Base-by-base conservation (phyloP, 441 rosid species). In the Omphalea diandra region DNA sequence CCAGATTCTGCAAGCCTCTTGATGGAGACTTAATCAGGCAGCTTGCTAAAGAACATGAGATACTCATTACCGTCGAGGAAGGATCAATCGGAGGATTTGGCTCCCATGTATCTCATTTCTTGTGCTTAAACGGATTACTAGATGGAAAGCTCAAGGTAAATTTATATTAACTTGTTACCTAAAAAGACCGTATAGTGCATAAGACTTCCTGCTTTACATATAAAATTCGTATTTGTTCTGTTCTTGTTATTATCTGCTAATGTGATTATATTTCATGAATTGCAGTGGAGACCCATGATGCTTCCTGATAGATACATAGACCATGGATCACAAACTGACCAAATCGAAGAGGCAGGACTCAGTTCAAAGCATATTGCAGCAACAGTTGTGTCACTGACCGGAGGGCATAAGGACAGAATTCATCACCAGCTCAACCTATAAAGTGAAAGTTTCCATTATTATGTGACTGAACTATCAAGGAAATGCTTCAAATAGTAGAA, bases 201-300 rank as follows among this genome's bases (percentile, higher is more conserved):
- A 50, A 20, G 2, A 20, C 54, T 40, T 1, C 2, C 44, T 10
- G 44, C 44, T 3, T 11, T 14, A 7, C 5, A 27, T 26, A 15
- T 29, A 1, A 27, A n/a, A 14, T 12, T 29, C 4, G 18, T 20
- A 8, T n/a, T 17, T 35, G 11, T 8, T 58, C 9, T 35, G 11
- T 9, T 18, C 0, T n/a, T 58, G 4, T n/a, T 33, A 3, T 18
- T 20, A 60, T 35, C 3, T 35, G 2, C 59, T 55, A 29, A 58
- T 26, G 18, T 54, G 35, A 26, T 24, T 3, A 44, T 40, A 1
- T 43, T 35, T 31, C 1, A 3, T 2, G 6, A 33, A 38, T 59
- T 77, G 73, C 83, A 88, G 91, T 84, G 86, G 91, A 84, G 94
- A 60, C 85, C 88, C 7, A 84, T 87, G 85, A 73, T 85, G 62